Percentiles rank a stretch among this genome's conserved stretches.
These are phyloP conservation scores for Sclerotinia glacialis DNA, from an alignment of 2,329 filamentous ascomycete genomes.

Conservation along the genomic window DNA sequence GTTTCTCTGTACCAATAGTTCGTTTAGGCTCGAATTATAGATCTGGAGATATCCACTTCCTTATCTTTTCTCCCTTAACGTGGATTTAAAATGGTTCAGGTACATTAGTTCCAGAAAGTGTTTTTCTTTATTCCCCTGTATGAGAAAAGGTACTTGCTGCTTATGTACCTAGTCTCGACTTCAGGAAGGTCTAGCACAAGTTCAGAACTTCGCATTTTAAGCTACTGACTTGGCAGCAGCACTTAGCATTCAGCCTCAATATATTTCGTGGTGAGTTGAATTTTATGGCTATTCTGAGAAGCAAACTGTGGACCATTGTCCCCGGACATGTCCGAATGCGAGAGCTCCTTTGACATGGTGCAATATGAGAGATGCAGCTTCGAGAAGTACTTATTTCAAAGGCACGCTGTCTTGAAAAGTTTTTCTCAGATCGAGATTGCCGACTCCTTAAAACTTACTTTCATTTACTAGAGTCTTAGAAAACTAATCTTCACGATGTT, in stretches of 20 bases:
- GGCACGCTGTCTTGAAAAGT: not conserved
- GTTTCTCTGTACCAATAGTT: not conserved
- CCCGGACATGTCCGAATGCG: not conserved
- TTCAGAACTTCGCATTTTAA: not conserved
- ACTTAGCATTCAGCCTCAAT: not conserved
- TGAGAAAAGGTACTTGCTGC: not conserved
- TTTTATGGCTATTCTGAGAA: not conserved
- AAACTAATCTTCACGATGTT: not conserved
- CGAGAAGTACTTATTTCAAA: not conserved
- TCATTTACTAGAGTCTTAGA: not conserved
- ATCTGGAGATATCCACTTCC: constrained; percentile 6
- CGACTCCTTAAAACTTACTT: constrained; percentile 14
- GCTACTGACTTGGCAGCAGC: constrained; percentile 7
- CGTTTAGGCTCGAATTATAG: not conserved
- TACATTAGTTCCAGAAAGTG: too few relatives aligned
- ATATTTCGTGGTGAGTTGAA: not conserved
- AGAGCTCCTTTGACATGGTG: not conserved
- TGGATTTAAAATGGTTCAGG: not conserved
- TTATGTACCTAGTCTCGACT: not conserved
- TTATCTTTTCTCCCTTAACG: not conserved
- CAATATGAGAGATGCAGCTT: not conserved
- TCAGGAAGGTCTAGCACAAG: not conserved
- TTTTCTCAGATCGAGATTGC: not conserved
- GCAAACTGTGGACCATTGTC: not conserved
- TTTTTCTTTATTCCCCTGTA: not conserved